Evolutionary conservation across 257 asterid genomes (phyloP), one percentile per base, ranked within the genome.

Genomic region (Nicotiana benthamiana): DNA sequence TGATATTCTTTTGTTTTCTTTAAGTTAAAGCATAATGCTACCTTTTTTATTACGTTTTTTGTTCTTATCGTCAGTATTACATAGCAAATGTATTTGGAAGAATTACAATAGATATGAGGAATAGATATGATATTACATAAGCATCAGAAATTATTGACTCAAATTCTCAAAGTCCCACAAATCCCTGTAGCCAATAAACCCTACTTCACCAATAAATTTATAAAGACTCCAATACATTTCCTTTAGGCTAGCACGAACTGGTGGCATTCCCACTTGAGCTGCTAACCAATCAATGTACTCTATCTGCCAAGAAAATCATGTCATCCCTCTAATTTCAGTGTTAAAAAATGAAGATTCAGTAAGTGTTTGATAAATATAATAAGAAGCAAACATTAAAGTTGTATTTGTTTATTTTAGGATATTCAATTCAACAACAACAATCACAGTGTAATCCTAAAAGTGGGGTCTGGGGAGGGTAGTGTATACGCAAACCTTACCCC

Each of bases 281-380:
- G 93, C 88, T 30, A 92, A 40, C 92, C 89, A 90, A 22, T 91
- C 94, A 86, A 89, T 32, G 85, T 91, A 92, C 22, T 84, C 92
- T 9, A 88, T 80, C 95, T 88, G 86, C 67, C 28, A 79, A 75
- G 2, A 56, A 54, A 67, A 20, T 60, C 36, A 67, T 70, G 15
- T 70, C 24, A 40, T 36, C n/a, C 75, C 17, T 66, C 46, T 57
- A 57, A 57, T 24, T n/a, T 57, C 22, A 57, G 2, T 20, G 64
- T 20, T 59, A 59, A 1, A 60, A 26, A 8, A 4, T n/a, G 43
- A 30, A 20, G 34, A 11, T 20, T 40, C 6, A 11, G 56, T 11
- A 43, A 68, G n/a, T 68, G 28, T 20, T 26, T 61, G 67, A 26
- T 61, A 26, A 61, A 26, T 61, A 4, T 7, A 61, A 26, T 61